Percentiles rank a stretch among this genome's conserved stretches.
Evolutionary conservation across 768 basidiomycete species (phyloP).

Genomic region (Sistotremastrum niveocremeum): DNA sequence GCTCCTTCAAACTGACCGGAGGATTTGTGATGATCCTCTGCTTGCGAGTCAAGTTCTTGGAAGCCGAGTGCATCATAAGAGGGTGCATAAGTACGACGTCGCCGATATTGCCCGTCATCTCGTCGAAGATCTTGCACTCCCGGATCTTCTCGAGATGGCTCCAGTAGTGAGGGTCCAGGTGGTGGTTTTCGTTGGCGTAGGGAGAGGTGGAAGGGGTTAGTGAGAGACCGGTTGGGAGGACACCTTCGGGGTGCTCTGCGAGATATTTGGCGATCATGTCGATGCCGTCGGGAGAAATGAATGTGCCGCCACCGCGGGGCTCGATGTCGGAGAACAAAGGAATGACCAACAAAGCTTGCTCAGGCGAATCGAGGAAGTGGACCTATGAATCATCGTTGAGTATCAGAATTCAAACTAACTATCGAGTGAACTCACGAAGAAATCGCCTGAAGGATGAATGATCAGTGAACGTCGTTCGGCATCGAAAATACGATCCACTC

Average conservation of each 20-base stretch:
- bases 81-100: slow-evolving; percentile 16
- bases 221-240: slow-evolving; percentile 28
- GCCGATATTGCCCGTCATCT: slow-evolving; percentile 15
- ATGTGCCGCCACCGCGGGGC: slow-evolving; percentile 13
- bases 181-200: slow-evolving; percentile 18
- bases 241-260: slow-evolving; percentile 1
- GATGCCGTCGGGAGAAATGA: slow-evolving; percentile 15
- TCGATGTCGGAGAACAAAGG: slow-evolving; percentile 14
- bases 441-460: not conserved
- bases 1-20: slow-evolving; percentile 11
- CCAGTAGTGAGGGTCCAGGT: slow-evolving; percentile 27
- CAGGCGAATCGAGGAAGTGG: slow-evolving; percentile 18
- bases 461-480: not conserved
- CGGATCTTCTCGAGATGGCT: slow-evolving; percentile 27
- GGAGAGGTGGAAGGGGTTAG: slow-evolving; percentile 34
- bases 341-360: slow-evolving; percentile 16
- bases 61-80: slow-evolving; percentile 16
- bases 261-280: slow-evolving; percentile 8
- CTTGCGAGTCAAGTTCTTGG: slow-evolving; percentile 9
- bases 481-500: slow-evolving; percentile 1
- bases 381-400: slow-evolving; percentile 1
- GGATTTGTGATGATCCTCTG: slow-evolving; percentile 17
- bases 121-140: slow-evolving; percentile 9
- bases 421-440: not conserved
- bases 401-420: not conserved